A percentile compares a stretch with the other conserved stretches of the same genome.
phyloP scores from a whole-genome alignment of 805 yeast species.

The Ogataea philodendri region DNA sequence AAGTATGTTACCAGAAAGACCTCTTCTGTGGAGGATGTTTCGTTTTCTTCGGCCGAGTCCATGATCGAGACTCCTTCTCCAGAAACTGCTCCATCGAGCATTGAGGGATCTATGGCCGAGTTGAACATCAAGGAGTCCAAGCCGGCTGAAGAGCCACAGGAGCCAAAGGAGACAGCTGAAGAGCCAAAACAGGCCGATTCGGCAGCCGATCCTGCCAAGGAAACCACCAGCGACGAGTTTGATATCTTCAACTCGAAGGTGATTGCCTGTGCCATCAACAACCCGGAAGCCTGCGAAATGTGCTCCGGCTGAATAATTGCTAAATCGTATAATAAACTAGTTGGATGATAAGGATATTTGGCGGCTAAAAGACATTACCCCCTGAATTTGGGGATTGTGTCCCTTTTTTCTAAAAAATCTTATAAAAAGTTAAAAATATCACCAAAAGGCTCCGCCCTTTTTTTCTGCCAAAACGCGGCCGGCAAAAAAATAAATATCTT shows the following conservation, averaged over 20 bases:
- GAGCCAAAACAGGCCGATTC: no score
- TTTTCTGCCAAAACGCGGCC: neutral
- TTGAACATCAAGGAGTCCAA: constrained; percentile 33
- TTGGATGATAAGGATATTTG: neutral
- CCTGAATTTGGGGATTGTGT: no score
- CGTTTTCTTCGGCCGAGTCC: constrained; percentile 33
- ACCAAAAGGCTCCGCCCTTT: constrained; percentile 1
- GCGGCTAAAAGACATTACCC: no score
- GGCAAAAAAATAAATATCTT: neutral
- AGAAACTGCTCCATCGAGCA: constrained; percentile 37
- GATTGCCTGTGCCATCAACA: constrained; percentile 93
- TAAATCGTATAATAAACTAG: constrained; percentile 9
- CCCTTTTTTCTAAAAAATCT: no score
- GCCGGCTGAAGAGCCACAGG: constrained; percentile 18
- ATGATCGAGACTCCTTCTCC: constrained; percentile 46
- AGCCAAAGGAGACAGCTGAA: constrained; percentile 7
- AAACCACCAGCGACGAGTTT: constrained; percentile 43
- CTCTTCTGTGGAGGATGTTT: constrained; percentile 30
- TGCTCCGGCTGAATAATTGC: constrained; percentile 75
- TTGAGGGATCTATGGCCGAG: constrained; percentile 48
- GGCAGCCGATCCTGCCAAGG: constrained; percentile 15
- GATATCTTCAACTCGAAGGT: constrained; percentile 92
- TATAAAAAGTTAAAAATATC: no score
- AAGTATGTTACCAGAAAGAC: constrained; percentile 34
- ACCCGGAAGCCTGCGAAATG: constrained; percentile 98